Evolutionary conservation across 1,139 yeast genomes (phyloP), one percentile per base, ranked within the genome.

Genomic region (Candida tunisiensis): DNA sequence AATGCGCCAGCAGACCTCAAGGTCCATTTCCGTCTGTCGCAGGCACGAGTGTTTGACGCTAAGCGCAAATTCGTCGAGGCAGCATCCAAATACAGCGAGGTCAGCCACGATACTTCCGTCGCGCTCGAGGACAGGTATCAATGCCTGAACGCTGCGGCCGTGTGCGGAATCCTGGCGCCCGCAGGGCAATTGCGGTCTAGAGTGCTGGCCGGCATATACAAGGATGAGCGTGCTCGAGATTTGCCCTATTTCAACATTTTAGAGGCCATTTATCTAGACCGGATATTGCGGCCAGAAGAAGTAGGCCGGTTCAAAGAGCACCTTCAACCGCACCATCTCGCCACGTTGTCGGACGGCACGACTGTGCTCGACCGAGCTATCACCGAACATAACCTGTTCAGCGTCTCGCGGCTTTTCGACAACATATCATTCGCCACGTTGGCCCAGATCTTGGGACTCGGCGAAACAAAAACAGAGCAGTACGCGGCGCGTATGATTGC

Each of bases 131-230:
- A 50, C 25, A 34, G 49, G 3, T 20, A 39, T 16, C 36, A 33
- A 4, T 48, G 53, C 31, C 37, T 51, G n/a, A 34, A 36, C n/a
- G 47, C 45, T 9, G 54, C 56, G 2, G 40, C 48, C 5, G 37
- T 43, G 3, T 48, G 55, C 26, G 44, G 44, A 2, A 37, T 51
- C 5, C 36, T 51, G 27, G 44, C 53, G 7, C 55, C 56, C 1
- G 55, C 57, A 1, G 56, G 57, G 0, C 57, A 55, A 1, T 31
- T 40, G 13, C 34, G 56, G n/a, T 35, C 46, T 6, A 44, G 47
- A n/a, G 35, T 48, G 14, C 37, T 51, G 16, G 38, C 44, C 6
- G 33, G 42, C 14, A 32, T 51, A 8, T 42, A 44, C 33, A 47
- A 41, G 20, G 56, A 51, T 31, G 54, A 48, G 15, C 34, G 55